Evolutionary conservation across 148 eudicot species (phyloP), one percentile per base, ranked within the genome.

Genomic region (Nepenthes mirabilis): DNA sequence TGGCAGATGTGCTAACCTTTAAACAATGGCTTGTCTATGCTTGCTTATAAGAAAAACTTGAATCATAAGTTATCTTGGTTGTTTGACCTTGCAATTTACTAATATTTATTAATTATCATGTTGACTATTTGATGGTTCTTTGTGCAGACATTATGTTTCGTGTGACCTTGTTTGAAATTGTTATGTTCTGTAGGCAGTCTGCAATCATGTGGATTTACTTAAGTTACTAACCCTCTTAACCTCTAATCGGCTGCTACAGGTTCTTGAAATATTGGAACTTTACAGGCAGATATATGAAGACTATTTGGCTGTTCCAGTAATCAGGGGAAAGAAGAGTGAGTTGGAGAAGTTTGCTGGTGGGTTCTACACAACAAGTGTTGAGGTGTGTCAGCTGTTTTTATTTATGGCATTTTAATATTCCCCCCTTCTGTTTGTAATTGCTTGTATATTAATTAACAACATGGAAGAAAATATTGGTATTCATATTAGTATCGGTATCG

Each of bases 321-420:
- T 89, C 33, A 89, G 84, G 74, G 97, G 99, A 8, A 89, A 84
- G 74, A 94, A 94, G 66, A 94, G 99, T 64, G 97, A 94, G 60
- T 63, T 81, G 65, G 97, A 94, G 77, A 94, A 94, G 72, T 94
- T 94, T 78, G 99, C 99, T 43, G 99, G 99, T 63, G 99, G 99
- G 43, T 86, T 84, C 58, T 94, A 94, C 60, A 94, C 99, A 8
- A 94, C 95, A 9, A 90, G 87, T 75, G 95, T 87, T 56, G 95
- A 87, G 95, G 95, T 84, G 71, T 35, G 45, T 34, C 40, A 37
- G 55, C 45, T 52, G 14, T 11, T 9, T 48, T n/a, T 43, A 47
- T 33, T 56, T 43, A 52, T 23, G 23, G 23, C 23, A 23, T 23
- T 23, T 23, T 0, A 23, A 23, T 23, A 23, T 23, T 23, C 23